phyloP scores from a whole-genome alignment of 768 basidiomycete genomes.

The Lactifluus rugatus region DNA sequence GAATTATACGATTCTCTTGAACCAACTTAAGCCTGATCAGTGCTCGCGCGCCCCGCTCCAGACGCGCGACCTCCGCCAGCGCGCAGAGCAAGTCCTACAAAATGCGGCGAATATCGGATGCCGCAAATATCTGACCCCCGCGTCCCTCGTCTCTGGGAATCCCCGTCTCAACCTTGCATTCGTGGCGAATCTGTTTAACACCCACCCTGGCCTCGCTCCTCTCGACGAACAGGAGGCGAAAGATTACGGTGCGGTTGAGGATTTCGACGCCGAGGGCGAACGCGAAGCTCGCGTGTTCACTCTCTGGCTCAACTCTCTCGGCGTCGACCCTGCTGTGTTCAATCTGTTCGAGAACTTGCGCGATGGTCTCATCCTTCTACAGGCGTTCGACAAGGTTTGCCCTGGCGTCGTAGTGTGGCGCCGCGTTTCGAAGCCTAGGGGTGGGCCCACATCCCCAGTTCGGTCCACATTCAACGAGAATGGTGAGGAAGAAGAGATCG shows the following conservation, averaged over 20 bases:
- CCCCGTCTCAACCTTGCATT: constrained; percentile 97
- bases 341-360: constrained; percentile 94
- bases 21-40: constrained; percentile 90
- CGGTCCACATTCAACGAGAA: constrained; percentile 25
- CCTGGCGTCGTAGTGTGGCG: constrained; percentile 94
- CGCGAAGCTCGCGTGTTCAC: constrained; percentile 97
- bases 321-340: constrained; percentile 93
- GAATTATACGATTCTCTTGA: constrained; percentile 92
- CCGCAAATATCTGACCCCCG: constrained; percentile 89
- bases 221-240: constrained; percentile 92
- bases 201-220: constrained; percentile 87
- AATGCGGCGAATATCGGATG: constrained; percentile 92
- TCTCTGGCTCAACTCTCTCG: constrained; percentile 95
- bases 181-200: constrained; percentile 98
- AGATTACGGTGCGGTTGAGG: constrained; percentile 81
- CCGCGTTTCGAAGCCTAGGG: constrained; percentile 89
- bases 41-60: constrained; percentile 89
- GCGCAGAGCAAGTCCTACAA: constrained; percentile 91
- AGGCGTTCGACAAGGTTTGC: constrained; percentile 92
- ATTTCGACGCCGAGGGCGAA: constrained; percentile 98
- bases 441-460: constrained; percentile 36
- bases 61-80: constrained; percentile 67
- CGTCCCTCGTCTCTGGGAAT: constrained; percentile 87
- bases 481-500: constrained; percentile 65
- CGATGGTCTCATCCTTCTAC: constrained; percentile 84